Conservation (phyloP, 306 rosid genomes). For the Benincasa hispida region DNA sequence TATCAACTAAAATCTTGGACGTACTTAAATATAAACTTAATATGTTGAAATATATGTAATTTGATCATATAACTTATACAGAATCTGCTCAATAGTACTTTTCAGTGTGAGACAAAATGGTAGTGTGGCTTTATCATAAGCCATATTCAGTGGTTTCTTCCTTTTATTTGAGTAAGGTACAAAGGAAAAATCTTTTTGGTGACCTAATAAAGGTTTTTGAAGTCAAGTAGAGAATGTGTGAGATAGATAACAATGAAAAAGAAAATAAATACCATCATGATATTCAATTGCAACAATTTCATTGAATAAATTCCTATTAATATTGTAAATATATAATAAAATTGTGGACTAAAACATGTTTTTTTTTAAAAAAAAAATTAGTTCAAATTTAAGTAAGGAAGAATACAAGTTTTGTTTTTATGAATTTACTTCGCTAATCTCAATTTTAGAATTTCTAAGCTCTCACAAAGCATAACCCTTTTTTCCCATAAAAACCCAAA, state of each 20-base stretch:
- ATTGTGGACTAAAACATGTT: not conserved
- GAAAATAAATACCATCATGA: too few relatives aligned
- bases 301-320: too few relatives aligned
- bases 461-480: constrained; percentile 48
- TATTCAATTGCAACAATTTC: too few relatives aligned
- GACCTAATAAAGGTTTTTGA: not conserved
- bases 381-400: not conserved
- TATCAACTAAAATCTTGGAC: too few relatives aligned
- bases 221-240: not conserved
- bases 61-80: not conserved
- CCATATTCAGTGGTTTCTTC: not conserved
- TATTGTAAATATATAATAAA: not conserved
- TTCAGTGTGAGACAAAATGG: not conserved
- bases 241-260: not conserved
- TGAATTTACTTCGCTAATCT: not conserved
- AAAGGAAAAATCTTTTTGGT: not conserved
- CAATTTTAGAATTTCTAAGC: constrained; percentile 14
- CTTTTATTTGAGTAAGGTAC: not conserved
- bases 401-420: not conserved
- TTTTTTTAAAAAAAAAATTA: too few relatives aligned
- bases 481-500: constrained; percentile 7
- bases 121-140: too few relatives aligned
- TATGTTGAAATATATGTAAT: not conserved
- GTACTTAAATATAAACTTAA: too few relatives aligned
- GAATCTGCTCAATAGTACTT: not conserved